Percentiles rank a stretch among this genome's conserved stretches.
These are phyloP conservation scores for Chenopodium album DNA, from an alignment of 148 eudicot genomes.

Conservation along the genomic window DNA sequence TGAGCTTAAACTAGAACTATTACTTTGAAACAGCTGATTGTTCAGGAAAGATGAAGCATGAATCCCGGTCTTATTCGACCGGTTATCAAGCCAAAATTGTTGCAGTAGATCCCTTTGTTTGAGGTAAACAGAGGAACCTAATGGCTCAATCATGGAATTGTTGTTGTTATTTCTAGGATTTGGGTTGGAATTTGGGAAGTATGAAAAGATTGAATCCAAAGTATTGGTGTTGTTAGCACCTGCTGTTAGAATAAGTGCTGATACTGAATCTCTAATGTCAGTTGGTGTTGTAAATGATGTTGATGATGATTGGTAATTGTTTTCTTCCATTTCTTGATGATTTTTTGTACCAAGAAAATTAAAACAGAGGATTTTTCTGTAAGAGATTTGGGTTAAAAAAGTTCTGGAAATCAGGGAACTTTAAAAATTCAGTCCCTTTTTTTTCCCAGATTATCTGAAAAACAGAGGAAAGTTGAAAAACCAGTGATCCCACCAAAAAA, in stretches of 20 bases:
- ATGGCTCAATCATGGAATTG: conserved; percentile 33
- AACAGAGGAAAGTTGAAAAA: conserved; percentile 11
- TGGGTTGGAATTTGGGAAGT: conserved; percentile 37
- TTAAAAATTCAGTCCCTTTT: conserved; percentile 32
- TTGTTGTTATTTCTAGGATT: neutral
- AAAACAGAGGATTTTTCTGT: conserved; percentile 28
- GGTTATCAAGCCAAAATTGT: conserved; percentile 51
- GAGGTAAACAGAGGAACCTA: conserved; percentile 78
- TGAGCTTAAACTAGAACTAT: conserved; percentile 3
- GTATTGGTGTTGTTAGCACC: conserved; percentile 67
- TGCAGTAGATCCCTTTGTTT: conserved; percentile 67
- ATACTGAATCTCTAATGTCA: conserved; percentile 51
- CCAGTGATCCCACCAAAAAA: conserved; percentile 30
- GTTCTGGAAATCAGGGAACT: conserved; percentile 27
- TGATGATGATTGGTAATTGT: conserved; percentile 24
- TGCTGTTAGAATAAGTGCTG: conserved; percentile 56
- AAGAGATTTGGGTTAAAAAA: neutral
- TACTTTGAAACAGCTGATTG: conserved; percentile 21
- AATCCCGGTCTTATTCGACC: conserved; percentile 21
- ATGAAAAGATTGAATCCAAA: conserved; percentile 75
- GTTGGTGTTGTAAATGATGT: conserved; percentile 21
- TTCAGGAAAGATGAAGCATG: conserved; percentile 18
- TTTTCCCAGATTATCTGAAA: conserved; percentile 3
- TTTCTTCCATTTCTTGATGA: conserved; percentile 37
- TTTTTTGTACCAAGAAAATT: neutral